A percentile compares a stretch with the other conserved stretches of the same genome.
Conservation (phyloP, 176 grass and related monocot species). For the Triticum urartu region DNA sequence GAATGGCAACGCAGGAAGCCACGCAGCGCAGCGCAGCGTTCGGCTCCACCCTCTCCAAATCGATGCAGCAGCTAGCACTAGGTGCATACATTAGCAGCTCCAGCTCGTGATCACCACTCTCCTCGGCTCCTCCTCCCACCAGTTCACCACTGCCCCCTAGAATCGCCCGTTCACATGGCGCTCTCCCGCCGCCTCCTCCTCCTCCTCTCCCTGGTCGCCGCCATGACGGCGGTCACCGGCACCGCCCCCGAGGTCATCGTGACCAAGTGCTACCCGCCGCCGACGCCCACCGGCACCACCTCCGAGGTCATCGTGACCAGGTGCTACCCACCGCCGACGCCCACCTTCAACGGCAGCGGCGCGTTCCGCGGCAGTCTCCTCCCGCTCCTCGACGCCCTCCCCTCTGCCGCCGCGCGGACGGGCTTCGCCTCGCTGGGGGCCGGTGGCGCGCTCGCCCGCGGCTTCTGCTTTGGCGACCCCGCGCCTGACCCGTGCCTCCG, state of each 20-base stretch:
- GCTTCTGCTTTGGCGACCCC: background rate
- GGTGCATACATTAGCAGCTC: too few relatives aligned
- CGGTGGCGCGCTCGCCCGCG: background rate
- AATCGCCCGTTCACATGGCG: background rate
- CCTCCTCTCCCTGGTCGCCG: background rate
- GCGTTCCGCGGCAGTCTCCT: background rate
- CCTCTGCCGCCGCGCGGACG: background rate
- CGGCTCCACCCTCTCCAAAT: too few relatives aligned
- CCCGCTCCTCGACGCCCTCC: background rate
- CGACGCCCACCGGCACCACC: too few relatives aligned
- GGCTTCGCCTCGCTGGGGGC: background rate
- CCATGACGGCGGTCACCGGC: background rate
- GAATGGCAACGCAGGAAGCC: too few relatives aligned
- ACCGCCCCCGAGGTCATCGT: too few relatives aligned
- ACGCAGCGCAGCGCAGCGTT: too few relatives aligned
- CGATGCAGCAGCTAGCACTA: background rate
- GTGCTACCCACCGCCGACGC: background rate
- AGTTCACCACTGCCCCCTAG: background rate
- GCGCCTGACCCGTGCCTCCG: background rate
- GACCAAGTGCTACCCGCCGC: too few relatives aligned
- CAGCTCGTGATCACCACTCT: too few relatives aligned
- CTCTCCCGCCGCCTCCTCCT: background rate
- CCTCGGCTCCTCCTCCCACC: too few relatives aligned
- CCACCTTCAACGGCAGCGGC: background rate
- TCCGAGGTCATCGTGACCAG: background rate